Evolutionary conservation across 1,284 basidiomycete species (phyloP), one percentile per base, ranked within the genome.

Genomic region (Ceratobasidium sp.): DNA sequence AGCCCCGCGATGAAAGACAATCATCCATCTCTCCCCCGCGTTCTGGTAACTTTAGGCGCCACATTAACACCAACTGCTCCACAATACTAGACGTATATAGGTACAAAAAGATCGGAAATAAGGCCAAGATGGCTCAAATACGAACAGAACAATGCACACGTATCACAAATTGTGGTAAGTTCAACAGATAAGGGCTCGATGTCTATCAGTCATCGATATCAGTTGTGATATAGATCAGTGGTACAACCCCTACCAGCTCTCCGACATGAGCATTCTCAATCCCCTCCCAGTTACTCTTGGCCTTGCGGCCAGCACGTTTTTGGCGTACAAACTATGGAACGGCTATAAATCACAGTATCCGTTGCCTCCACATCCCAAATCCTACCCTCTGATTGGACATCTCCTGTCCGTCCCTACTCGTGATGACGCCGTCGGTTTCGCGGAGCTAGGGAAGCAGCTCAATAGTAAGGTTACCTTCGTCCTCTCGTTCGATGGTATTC

Each of bases 241-340:
- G 18, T 49, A 18, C 7, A 49, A 9, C 12, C 9, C 18, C 12
- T 18, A 7, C 12, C 46, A 49, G 9, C 53, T 1, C 53, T 55
- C 53, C 23, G n/a, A 26, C 20, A 55, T 55, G 53, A 55, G 23
- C 23, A 2, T n/a, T 26, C n/a, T 26, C 53, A 9, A 55, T 7
- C 53, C 53, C 23, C 7, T n/a, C 2, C 18, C n/a, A 18, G n/a
- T 3, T 20, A n/a, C 15, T n/a, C 44, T 67, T 7, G 64, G 42
- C 5, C 15, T 67, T n/a, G n/a, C n/a, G 6, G 64, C 40, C 18
- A 23, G 39, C 4, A 23, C 40, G 6, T 2, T 46, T 5, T 1
- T 46, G 18, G 64, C 40, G 13, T 26, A 67, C 64, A 67, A 67
- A 13, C 44, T 67, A 10, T 46, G 44, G 39, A 7, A 46, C 64